Base-by-base conservation (phyloP, 2,329 filamentous ascomycete genomes). In the Alternaria burnsii region DNA sequence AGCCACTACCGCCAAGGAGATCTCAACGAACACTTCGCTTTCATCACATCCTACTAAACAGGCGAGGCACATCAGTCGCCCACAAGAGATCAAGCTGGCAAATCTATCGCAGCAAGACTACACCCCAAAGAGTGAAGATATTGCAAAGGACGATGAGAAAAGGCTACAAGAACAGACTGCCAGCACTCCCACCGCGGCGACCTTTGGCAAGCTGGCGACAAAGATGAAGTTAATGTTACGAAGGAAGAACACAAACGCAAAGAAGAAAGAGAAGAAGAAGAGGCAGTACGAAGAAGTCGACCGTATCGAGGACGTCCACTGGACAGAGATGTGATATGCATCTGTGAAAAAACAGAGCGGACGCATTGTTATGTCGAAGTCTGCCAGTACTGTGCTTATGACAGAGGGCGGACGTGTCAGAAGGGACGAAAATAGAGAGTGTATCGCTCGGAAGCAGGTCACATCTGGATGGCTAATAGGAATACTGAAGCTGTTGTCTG, bases 321-420 rank as follows among this genome's bases (percentile, higher is more conserved):
- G 76, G 76, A 74, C 76, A 9, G 76, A 78, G 57, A 75, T 78
- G 70, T 78, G 43, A 61, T 3, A 10, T 28, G 4, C 22, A 7
- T 22, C 40, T 40, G 20, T 22, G 2, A 12, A 16, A 7, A n/a
- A 22, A 44, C 9, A 20, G 32, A 24, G 43, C 50, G 5, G 5
- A 24, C 47, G 10, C 2, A 8, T 40, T 22, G 22, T 24, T 26
- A n/a, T 22, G 18, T 43, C 11, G 20, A 34, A 14, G 16, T 28
- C 16, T 20, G 28, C 20, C 3, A 28, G 14, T 8, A 9, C 22
- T 43, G 18, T 6, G 20, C 41, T 18, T 20, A 22, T 22, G 5
- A 34, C 5, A 26, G 38, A 22, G 12, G 7, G 14, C 11, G 43
- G 24, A 46, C 20, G 16, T 30, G 48, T 18, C 32, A 12, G 46